Evolutionary conservation across 192 early-diverging fungal species (phyloP).

Genomic region (Mortierella hygrophila): DNA sequence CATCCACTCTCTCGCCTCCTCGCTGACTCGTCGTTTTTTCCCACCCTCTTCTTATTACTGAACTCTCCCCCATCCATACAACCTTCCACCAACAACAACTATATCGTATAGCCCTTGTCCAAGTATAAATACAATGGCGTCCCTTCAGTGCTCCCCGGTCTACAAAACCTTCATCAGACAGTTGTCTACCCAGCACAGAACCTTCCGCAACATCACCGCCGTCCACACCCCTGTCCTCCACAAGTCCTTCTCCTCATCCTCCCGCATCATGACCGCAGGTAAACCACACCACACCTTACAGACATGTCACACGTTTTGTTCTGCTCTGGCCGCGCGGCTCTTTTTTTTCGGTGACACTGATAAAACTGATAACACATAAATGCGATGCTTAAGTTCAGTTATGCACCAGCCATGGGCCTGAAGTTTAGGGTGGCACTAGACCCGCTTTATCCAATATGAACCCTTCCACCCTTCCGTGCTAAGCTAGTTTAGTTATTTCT

Average conservation of each 20-base stretch:
- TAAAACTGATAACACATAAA: background rate
- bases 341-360: background rate
- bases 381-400: no score
- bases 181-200: slow-evolving; percentile 14
- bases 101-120: background rate
- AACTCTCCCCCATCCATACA: background rate
- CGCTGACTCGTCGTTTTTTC: slow-evolving; percentile 7
- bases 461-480: background rate
- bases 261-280: slow-evolving; percentile 32
- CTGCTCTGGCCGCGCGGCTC: background rate
- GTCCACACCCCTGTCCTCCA: background rate
- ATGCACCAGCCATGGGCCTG: no score
- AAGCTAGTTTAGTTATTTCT: background rate
- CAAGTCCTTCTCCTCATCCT: slow-evolving; percentile 35
- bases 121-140: slow-evolving; percentile 46
- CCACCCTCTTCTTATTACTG: background rate
- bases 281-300: background rate
- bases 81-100: background rate
- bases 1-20: background rate
- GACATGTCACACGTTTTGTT: background rate
- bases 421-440: no score
- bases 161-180: slow-evolving; percentile 34
- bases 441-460: background rate
- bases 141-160: slow-evolving; percentile 39
- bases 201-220: slow-evolving; percentile 22